Evolutionary conservation across 768 basidiomycete species (phyloP).

Genomic region (Suillus subalutaceus): DNA sequence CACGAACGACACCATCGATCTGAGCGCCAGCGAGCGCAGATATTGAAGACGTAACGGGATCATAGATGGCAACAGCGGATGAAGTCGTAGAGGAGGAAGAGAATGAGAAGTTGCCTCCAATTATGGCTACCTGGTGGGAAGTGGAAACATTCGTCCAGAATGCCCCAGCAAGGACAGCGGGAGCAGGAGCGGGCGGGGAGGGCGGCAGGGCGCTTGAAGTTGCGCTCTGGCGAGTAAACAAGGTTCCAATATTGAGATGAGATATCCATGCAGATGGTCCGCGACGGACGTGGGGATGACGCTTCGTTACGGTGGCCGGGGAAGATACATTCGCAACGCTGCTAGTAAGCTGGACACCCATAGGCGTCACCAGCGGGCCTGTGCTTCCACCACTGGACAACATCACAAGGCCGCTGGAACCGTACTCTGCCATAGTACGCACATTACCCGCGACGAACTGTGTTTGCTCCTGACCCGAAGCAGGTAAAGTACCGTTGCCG

Average conservation of each 20-base stretch:
- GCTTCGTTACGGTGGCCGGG: conserved; percentile 37
- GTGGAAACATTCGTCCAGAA: conserved; percentile 88
- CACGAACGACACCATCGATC: conserved; percentile 73
- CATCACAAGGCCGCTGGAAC: conserved; percentile 80
- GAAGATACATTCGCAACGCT: conserved; percentile 36
- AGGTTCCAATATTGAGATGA: conserved; percentile 42
- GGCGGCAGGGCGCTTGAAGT: conserved; percentile 56
- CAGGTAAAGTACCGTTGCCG: conserved; percentile 60
- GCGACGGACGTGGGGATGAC: conserved; percentile 40
- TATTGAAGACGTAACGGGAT: conserved; percentile 51
- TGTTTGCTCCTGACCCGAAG: conserved; percentile 37
- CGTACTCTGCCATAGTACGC: conserved; percentile 56
- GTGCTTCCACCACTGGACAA: conserved; percentile 67
- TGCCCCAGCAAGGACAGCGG: conserved; percentile 81
- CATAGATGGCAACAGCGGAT: conserved; percentile 72
- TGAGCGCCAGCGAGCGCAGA: conserved; percentile 61
- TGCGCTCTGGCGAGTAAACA: conserved; percentile 56
- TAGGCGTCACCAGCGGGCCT: conserved; percentile 62
- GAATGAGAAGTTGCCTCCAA: conserved; percentile 91
- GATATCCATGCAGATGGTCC: conserved; percentile 51
- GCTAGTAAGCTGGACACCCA: conserved; percentile 58
- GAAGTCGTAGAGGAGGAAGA: conserved; percentile 42
- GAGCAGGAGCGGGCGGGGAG: conserved; percentile 60
- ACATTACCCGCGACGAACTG: conserved; percentile 77
- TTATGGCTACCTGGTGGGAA: conserved; percentile 65